Evolutionary conservation across 2,329 filamentous ascomycete genomes (phyloP).

Genomic region (Alternaria hordeiaustralica): DNA sequence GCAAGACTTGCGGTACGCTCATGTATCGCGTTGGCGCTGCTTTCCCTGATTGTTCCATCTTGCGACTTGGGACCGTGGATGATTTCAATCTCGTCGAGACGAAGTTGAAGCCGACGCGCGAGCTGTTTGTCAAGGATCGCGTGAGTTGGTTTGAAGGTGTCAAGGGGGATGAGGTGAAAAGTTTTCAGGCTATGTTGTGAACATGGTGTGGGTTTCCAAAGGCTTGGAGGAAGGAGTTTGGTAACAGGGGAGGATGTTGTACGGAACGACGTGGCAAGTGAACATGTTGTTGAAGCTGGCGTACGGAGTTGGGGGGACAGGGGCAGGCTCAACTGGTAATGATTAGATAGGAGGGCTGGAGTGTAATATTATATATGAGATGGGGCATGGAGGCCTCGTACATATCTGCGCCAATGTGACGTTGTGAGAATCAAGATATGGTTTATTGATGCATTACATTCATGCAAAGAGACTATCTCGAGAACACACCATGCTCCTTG

Average conservation of each 20-base stretch:
- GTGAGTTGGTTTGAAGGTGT: constrained; percentile 54
- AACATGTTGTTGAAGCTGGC: neutral
- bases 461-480: neutral
- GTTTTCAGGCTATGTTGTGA: neutral
- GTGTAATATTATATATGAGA: neutral
- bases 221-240: neutral
- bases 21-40: constrained; percentile 62
- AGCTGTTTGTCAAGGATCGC: constrained; percentile 61
- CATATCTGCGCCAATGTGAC: neutral
- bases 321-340: neutral
- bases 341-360: neutral
- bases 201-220: neutral
- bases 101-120: constrained; percentile 60
- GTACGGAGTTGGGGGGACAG: neutral
- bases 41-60: constrained; percentile 56
- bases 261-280: neutral
- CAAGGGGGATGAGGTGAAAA: constrained; percentile 6
- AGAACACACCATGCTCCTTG: neutral
- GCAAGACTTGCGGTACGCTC: constrained; percentile 64
- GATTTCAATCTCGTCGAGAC: constrained; percentile 66
- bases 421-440: neutral
- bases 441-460: neutral
- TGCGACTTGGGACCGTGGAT: constrained; percentile 67
- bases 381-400: neutral
- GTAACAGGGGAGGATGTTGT: neutral